Base-by-base conservation (phyloP, 2,329 filamentous ascomycete genomes). In the Fusarium brevicatenulatum region DNA sequence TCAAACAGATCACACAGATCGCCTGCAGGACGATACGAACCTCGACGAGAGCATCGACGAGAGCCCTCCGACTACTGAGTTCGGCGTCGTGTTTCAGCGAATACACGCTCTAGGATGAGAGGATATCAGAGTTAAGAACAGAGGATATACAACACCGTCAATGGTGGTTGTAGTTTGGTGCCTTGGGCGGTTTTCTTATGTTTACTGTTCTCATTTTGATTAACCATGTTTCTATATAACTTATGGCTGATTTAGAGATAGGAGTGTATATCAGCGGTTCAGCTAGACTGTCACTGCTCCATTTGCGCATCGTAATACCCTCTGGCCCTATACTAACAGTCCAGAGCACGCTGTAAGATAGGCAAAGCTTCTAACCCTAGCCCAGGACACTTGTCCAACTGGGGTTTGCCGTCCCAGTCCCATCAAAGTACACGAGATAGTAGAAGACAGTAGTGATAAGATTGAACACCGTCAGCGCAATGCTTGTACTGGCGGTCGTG, bases 361-460 rank as follows among this genome's bases (percentile, higher is more conserved):
- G 6, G 6, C 9, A 36, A 25, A 25, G 4, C 2, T 19, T 25
- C 9, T 3, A 5, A 9, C 3, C 4, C 25, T 62, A 69, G 1
- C 67, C 67, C 0, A 70, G 9, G 0, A 60, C 34, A 12, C 66
- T 60, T 21, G 67, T 70, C 66, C 60, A 70, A 12, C 23, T 43
- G 1, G 60, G 53, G 1, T 70, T 70, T 2, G 7, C 11, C 0
- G 67, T 70, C 5, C 53, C 66, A 6, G 32, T 70, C 3, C 60
- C 59, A 39, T 70, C 60, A 39, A 70, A 70, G 15, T 40, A 70
- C 2, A 70, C 32, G 0, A 70, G 52, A 16, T 70, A 70, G 34
- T 70, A 70, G 4, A 64, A 34, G 2, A 55, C 21, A 1, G 60
- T 60, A 0, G 67, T 70, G 19, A 66, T 52, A 2, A 70, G 28